phyloP scores from a whole-genome alignment of 345 rosid species.

The Erucastrum elatum region DNA sequence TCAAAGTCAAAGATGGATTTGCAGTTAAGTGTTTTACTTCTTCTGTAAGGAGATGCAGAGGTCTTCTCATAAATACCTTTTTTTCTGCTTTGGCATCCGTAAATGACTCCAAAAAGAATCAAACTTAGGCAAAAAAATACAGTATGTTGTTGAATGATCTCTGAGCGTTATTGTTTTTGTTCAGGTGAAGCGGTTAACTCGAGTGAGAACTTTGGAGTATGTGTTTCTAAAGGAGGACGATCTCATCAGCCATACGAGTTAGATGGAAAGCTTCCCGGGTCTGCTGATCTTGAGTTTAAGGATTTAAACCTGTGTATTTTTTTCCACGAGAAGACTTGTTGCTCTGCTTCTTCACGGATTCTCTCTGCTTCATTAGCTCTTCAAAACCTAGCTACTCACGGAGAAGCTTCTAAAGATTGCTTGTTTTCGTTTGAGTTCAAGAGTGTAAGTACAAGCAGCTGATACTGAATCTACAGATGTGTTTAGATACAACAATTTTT shows the following conservation, averaged over 20 bases:
- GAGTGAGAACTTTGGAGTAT: slow-evolving; percentile 43
- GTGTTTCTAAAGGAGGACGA: slow-evolving; percentile 67
- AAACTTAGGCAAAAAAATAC: too few species aligned
- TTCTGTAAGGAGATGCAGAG: too few species aligned
- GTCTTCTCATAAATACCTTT: too few species aligned
- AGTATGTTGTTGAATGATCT: too few species aligned
- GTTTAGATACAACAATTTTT: too few species aligned
- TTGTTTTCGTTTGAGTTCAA: slow-evolving; percentile 69
- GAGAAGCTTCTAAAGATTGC: slow-evolving; percentile 69
- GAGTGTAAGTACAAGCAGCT: too few species aligned
- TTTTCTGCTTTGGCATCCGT: too few species aligned
- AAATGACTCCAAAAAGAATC: too few species aligned
- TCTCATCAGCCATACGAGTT: slow-evolving; percentile 42
- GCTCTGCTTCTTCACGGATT: slow-evolving; percentile 68
- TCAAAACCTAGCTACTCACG: slow-evolving; percentile 60
- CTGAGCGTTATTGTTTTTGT: background rate
- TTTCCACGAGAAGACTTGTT: slow-evolving; percentile 67
- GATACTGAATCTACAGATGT: too few species aligned
- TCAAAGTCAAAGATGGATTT: too few species aligned
- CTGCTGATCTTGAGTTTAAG: slow-evolving; percentile 48
- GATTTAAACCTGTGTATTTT: slow-evolving; percentile 69
- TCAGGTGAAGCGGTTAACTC: slow-evolving; percentile 31
- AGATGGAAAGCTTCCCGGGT: slow-evolving; percentile 61
- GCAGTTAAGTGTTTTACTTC: too few species aligned
- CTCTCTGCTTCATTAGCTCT: slow-evolving; percentile 60